Percentiles rank a stretch among this genome's conserved stretches.
These are phyloP conservation scores for Penicillium fimorum DNA, from an alignment of 495 filamentous ascomycete species.

Conservation along the genomic window DNA sequence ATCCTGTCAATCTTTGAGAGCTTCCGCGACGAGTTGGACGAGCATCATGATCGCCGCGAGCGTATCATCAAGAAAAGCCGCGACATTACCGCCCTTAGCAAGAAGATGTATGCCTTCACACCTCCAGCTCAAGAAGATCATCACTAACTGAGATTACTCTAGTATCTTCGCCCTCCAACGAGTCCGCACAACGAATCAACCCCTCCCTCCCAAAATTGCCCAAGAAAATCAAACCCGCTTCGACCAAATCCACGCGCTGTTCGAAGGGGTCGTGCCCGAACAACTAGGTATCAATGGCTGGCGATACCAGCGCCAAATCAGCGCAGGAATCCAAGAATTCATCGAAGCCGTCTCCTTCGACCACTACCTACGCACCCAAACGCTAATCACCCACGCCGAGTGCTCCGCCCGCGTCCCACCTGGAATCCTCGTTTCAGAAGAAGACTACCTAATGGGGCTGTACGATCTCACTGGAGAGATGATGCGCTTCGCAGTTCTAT, in stretches of 20 bases:
- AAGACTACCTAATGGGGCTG: conserved; percentile 88
- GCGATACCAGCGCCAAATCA: conserved; percentile 77
- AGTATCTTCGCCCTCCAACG: conserved; percentile 94
- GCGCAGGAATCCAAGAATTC: conserved; percentile 81
- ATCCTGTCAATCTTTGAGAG: conserved; percentile 76
- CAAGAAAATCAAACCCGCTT: conserved; percentile 63
- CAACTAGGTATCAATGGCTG: conserved; percentile 74
- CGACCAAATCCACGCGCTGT: conserved; percentile 64
- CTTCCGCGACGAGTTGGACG: conserved; percentile 85
- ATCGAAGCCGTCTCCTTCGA: conserved; percentile 84
- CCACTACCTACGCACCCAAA: conserved; percentile 80
- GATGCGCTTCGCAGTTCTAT: conserved; percentile 91
- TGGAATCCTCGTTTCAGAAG: conserved; percentile 62
- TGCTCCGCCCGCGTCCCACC: conserved; percentile 50
- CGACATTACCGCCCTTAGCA: conserved; percentile 89
- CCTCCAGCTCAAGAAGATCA: background rate
- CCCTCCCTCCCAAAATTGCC: conserved; percentile 62
- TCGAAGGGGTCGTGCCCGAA: conserved; percentile 66
- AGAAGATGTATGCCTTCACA: conserved; percentile 74
- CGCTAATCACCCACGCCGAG: conserved; percentile 63
- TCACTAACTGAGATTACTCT: conserved; percentile 4
- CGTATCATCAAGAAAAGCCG: conserved; percentile 82
- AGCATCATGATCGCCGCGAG: conserved; percentile 91
- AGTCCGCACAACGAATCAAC: conserved; percentile 59
- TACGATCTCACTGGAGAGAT: conserved; percentile 93